Evolutionary conservation across 2,329 filamentous ascomycete species (phyloP), one percentile per base, ranked within the genome.

Genomic region (Rhynchosporium agropyri): DNA sequence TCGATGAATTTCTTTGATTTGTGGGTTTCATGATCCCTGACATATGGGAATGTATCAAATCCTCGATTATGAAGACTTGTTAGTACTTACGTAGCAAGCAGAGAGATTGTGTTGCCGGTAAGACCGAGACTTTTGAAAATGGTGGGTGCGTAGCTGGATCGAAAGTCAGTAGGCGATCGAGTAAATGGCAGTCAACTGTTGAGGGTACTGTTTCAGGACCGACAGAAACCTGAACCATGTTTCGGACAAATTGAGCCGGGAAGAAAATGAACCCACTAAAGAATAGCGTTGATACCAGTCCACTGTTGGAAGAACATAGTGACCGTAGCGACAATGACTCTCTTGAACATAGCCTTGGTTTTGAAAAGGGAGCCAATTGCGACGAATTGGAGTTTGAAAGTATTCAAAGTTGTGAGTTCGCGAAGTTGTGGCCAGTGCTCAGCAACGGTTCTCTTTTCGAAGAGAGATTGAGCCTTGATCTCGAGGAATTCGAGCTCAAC

Each of bases 401-500:
- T 81, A 73, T 89, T 88, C 83, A 81, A 83, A 0, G 79, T 76
- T 0, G 84, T 89, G 57, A 81, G 80, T 63, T 87, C 81, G 2
- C 80, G 78, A 13, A 90, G 77, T 40, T 88, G 79, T 0, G 89
- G 90, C 74, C 90, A 92, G 29, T 87, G 80, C 65, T 89, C 86
- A 0, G 84, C 83, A 9, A 88, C 80, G 0, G 84, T 85, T 40
- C 86, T 83, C 76, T 92, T 90, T 76, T 94, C 90, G 68, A 94
- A 95, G 20, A 90, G 75, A 0, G 86, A 88, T 74, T 92, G 88
- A 0, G 90, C 89, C 74, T 91, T 90, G 77, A 94, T 93, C 73
- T 94, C 90, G n/a, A 92, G 82, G 72, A 89, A 92, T 71, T 94
- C 91, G 1, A 92, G 80, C 67, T 89, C 83, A 43, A 93, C 83